Base-by-base conservation (phyloP, 805 yeast species). In the Starmerella etchellsii region DNA sequence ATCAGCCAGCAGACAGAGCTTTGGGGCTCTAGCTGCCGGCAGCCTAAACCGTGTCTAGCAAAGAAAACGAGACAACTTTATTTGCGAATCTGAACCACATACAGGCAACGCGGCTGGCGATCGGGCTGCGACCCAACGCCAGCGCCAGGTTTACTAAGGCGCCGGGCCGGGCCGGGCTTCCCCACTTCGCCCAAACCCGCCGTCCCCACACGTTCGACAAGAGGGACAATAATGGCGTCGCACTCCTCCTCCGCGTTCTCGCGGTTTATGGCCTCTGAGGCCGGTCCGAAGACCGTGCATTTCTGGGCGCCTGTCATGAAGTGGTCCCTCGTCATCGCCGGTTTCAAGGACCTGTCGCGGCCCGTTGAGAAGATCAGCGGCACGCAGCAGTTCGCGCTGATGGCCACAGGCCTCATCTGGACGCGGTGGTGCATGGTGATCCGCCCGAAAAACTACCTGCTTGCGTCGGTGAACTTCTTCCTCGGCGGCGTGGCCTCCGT, bases 381-480 rank as follows among this genome's bases (percentile, higher is more conserved):
- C 43, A 78, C 94, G 20, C 94, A 82, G 63, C 87, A 81, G 65
- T 59, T 74, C 33, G 94, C 97, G 1, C 69, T 88, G 43, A 70
- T 81, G 53, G 85, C 87, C 35, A 88, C 98, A 1, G 98, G 96
- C 41, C 74, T 75, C 40, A 84, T 88, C 54, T 88, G 98, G 98
- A 88, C 98, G 27, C 76, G 98, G 62, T 88, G 97, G 97, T 85
- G 95, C 14, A 73, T 87, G 63, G 91, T 87, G 49, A 88, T 88
- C 57, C 75, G 67, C 50, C 98, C 98, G 31, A 78, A 80, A 64
- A 88, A 88, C 64, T 69, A 71, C 52, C 66, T 91, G 46, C 69
- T 91, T 51, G 98, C 97, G 3, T 75, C 88, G 23, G 98, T 88
- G 41, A 88, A 88, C 65, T 84, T 85, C 69, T 88, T 91, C 71